phyloP scores from a whole-genome alignment of 2,329 filamentous ascomycete genomes.

The Aotearoamyces nothofagi region DNA sequence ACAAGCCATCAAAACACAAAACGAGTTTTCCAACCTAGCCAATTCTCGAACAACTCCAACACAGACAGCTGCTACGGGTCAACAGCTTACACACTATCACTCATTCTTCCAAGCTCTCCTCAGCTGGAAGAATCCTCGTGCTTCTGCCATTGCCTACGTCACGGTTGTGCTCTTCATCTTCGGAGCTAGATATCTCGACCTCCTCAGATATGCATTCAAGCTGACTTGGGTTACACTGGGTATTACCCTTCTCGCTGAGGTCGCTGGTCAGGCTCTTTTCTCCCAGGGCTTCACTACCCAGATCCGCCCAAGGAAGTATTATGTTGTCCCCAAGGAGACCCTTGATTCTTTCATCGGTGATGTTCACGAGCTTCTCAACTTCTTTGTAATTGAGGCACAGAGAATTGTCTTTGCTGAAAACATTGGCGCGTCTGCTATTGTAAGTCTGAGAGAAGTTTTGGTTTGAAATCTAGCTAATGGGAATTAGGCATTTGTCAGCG shows the following conservation, averaged over 20 bases:
- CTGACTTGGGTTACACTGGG: conserved; percentile 47
- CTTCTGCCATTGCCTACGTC: conserved; percentile 48
- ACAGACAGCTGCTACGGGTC: conserved; percentile 39
- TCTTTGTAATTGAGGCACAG: conserved; percentile 56
- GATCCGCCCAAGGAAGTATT: conserved; percentile 52
- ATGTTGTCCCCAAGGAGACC: conserved; percentile 47
- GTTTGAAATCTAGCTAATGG: conserved; percentile 5
- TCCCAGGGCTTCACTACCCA: conserved; percentile 48
- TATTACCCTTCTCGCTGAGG: conserved; percentile 44
- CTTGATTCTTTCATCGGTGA: conserved; percentile 46
- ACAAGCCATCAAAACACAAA: conserved; percentile 35
- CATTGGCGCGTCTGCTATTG: conserved; percentile 39
- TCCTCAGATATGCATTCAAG: conserved; percentile 50
- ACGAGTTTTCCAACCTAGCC: conserved; percentile 42
- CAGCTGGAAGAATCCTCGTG: conserved; percentile 54
- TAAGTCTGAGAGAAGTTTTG: conserved; percentile 24
- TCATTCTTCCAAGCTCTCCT: conserved; percentile 55
- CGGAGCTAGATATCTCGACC: conserved; percentile 47
- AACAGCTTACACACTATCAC: conserved; percentile 54
- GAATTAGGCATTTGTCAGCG: conserved; percentile 37
- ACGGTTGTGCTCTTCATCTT: conserved; percentile 44
- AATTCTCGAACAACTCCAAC: conserved; percentile 38
- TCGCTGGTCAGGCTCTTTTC: conserved; percentile 43
- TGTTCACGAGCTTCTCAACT: conserved; percentile 54
- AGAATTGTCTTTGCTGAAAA: conserved; percentile 56